These are phyloP conservation scores for Pichia membranifaciens DNA, from an alignment of 805 yeast species.

Conservation along the genomic window DNA sequence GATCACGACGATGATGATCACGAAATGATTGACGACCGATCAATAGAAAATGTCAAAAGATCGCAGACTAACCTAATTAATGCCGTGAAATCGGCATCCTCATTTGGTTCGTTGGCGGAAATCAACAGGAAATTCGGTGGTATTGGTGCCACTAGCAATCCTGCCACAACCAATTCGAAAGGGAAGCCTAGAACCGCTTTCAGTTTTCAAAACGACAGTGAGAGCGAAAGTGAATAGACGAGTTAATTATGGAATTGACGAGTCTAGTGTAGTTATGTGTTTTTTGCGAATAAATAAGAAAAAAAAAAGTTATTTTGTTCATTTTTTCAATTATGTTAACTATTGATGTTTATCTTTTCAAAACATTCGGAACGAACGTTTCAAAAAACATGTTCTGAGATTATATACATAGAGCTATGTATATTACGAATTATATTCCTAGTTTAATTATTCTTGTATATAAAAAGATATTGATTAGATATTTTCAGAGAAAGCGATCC, in stretches of 20 bases:
- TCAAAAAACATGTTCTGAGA: too few relatives aligned
- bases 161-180: neutral
- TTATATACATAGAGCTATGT: too few relatives aligned
- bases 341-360: too few relatives aligned
- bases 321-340: too few relatives aligned
- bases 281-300: neutral
- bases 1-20: neutral
- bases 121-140: constrained; percentile 6
- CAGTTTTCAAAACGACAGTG: constrained; percentile 28
- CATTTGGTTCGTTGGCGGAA: constrained; percentile 7
- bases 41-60: neutral
- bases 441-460: too few relatives aligned
- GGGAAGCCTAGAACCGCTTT: neutral
- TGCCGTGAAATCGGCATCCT: constrained; percentile 6
- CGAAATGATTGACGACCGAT: neutral
- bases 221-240: constrained; percentile 13
- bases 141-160: neutral
- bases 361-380: too few relatives aligned
- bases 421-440: too few relatives aligned
- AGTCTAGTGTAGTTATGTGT: neutral
- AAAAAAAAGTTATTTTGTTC: too few relatives aligned
- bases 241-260: constrained; percentile 12
- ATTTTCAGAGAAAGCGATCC: too few relatives aligned
- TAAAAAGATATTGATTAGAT: too few relatives aligned
- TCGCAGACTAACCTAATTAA: neutral